Evolutionary conservation across 345 rosid species (phyloP).

Genomic region (Euclidium syriacum): DNA sequence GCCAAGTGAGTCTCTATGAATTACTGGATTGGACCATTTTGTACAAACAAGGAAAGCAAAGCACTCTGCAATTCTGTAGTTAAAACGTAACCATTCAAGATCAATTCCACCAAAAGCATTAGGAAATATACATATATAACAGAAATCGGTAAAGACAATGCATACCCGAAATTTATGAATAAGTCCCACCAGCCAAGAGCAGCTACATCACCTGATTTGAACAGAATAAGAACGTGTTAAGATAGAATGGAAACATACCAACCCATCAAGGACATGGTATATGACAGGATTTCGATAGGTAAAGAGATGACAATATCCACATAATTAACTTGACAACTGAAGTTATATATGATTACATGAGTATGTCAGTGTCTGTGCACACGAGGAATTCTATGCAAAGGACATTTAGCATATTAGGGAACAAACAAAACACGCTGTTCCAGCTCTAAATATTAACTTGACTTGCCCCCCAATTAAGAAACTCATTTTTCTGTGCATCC

Average conservation of each 20-base stretch:
- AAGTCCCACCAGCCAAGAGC: slow-evolving; percentile 98
- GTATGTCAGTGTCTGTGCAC: background rate
- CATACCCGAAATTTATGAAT: slow-evolving; percentile 83
- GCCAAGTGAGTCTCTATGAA: slow-evolving; percentile 52
- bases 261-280: background rate
- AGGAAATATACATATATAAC: background rate
- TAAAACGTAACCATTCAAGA: slow-evolving; percentile 18
- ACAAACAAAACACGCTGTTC: background rate
- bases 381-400: background rate
- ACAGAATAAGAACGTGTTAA: background rate
- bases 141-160: slow-evolving; percentile 14
- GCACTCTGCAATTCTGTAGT: slow-evolving; percentile 87
- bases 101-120: background rate
- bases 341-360: background rate
- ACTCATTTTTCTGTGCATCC: background rate
- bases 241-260: background rate
- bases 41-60: slow-evolving; percentile 94
- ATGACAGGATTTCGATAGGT: background rate
- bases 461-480: background rate
- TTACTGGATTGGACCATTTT: slow-evolving; percentile 89
- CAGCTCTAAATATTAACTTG: background rate
- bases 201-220: slow-evolving; percentile 64
- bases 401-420: background rate
- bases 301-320: background rate
- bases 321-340: background rate